Percentiles rank a stretch among this genome's conserved stretches.
Evolutionary conservation across 192 early-diverging fungal genomes (phyloP).

Genomic region (Entomortierella parvispora): DNA sequence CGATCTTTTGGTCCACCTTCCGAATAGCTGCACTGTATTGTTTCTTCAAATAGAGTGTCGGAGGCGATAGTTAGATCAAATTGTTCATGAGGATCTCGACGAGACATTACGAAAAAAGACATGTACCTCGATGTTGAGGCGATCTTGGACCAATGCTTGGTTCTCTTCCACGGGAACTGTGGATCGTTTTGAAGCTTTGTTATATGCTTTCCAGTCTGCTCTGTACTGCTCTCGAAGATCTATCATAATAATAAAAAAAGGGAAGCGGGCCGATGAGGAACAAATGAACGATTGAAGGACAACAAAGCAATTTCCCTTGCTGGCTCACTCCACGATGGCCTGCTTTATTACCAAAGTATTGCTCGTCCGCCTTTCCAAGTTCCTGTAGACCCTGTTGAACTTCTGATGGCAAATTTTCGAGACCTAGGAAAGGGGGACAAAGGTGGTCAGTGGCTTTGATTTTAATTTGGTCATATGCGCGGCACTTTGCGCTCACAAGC

Average conservation of each 20-base stretch:
- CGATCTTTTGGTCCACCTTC: constrained; percentile 66
- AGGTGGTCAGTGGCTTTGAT: background rate
- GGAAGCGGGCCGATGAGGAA: background rate
- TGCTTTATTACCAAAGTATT: constrained; percentile 56
- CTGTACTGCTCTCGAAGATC: constrained; percentile 52
- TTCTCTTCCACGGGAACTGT: constrained; percentile 27
- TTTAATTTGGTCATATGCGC: background rate
- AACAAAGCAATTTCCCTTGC: too few relatives aligned
- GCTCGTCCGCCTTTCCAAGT: constrained; percentile 57
- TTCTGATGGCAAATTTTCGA: constrained; percentile 63
- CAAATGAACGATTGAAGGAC: too few relatives aligned
- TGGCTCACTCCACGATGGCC: too few relatives aligned
- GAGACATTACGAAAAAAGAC: too few relatives aligned
- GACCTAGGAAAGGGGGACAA: constrained; percentile 33
- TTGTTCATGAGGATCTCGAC: too few relatives aligned
- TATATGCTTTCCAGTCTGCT: constrained; percentile 53
- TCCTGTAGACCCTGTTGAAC: constrained; percentile 65
- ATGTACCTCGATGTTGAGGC: constrained; percentile 34
- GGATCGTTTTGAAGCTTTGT: constrained; percentile 49
- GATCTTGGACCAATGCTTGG: constrained; percentile 23
- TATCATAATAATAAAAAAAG: constrained; percentile 5
- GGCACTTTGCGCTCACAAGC: background rate
- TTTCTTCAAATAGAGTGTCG: constrained; percentile 36
- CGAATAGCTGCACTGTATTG: constrained; percentile 59
- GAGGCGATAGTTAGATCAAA: background rate